Evolutionary conservation across 768 basidiomycete species (phyloP), one percentile per base, ranked within the genome.

Genomic region (Mycena leptocephala): DNA sequence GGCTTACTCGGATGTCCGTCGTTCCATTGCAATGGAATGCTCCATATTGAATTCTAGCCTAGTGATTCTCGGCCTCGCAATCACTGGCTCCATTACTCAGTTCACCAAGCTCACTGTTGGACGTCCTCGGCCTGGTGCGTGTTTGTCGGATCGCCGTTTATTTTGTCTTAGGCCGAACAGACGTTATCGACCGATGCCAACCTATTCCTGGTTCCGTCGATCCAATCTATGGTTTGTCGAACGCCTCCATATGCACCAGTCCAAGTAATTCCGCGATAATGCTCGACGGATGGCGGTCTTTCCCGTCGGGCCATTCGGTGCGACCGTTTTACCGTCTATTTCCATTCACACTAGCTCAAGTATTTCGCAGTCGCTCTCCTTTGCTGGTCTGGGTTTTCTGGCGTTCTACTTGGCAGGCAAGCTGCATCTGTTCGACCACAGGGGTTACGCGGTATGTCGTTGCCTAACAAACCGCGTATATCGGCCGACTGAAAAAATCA

Each of bases 351-450:
- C 9, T 39, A 28, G 30, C 46, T 74, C 39, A 59, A 71, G 53
- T 75, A 32, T 63, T 41, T 70, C 35, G 13, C 61, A 66, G 58
- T 78, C 59, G 43, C 46, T 75, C 65, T 73, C 97, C 0, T 99
- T 98, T 82, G 96, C 97, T 8, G 98, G 98, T 1, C 89, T 99
- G 10, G 96, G 95, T 2, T 97, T 97, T 85, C 88, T 99, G 51
- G 88, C 94, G 1, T 93, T 95, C 78, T 99, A 98, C 83, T 85
- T 97, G 8, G 95, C 96, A 14, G 98, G 97, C 3, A 99, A 99
- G 84, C 86, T 98, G 80, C 97, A 97, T 81, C 86, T 99, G 7
- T 98, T 97, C 76, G 97, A 98, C 82, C 88, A 87, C 30, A 89
- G 92, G 58, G 97, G 97, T 5, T 91, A 96, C 81, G 85, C 91